phyloP scores from a whole-genome alignment of 1,139 yeast genomes.

The Citeromyces hawaiiensis region DNA sequence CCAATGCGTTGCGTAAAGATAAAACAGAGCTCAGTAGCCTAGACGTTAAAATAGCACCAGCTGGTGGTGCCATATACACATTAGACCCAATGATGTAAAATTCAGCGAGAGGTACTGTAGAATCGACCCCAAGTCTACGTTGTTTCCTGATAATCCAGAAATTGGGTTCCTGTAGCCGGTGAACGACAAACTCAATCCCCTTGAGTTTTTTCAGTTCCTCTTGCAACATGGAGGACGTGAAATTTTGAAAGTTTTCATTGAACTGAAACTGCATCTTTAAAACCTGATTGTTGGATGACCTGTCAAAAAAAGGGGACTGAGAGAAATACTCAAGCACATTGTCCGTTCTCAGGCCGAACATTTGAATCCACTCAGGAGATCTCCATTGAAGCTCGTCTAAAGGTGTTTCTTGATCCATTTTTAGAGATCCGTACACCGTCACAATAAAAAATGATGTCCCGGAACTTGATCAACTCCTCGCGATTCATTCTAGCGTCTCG shows the following conservation, averaged over 20 bases:
- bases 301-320: constrained; percentile 88
- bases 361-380: constrained; percentile 94
- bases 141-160: constrained; percentile 87
- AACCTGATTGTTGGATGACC: constrained; percentile 88
- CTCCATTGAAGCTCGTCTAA: constrained; percentile 94
- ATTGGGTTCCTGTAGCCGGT: constrained; percentile 72
- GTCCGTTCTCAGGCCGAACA: constrained; percentile 72
- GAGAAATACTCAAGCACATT: constrained; percentile 89
- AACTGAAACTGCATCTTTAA: constrained; percentile 92
- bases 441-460: not conserved
- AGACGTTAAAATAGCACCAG: constrained; percentile 40
- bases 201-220: constrained; percentile 59
- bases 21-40: constrained; percentile 27
- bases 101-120: constrained; percentile 46
- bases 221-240: constrained; percentile 10
- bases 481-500: not conserved
- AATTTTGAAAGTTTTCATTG: constrained; percentile 40
- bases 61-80: constrained; percentile 78
- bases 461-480: not conserved
- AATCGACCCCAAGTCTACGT: constrained; percentile 38
- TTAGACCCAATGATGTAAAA: constrained; percentile 87
- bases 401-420: constrained; percentile 13
- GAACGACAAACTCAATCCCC: constrained; percentile 76
- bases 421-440: not conserved
- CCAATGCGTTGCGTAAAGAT: constrained; percentile 17